These are phyloP conservation scores for Suillus paluster DNA, from an alignment of 768 basidiomycete genomes.

Conservation along the genomic window DNA sequence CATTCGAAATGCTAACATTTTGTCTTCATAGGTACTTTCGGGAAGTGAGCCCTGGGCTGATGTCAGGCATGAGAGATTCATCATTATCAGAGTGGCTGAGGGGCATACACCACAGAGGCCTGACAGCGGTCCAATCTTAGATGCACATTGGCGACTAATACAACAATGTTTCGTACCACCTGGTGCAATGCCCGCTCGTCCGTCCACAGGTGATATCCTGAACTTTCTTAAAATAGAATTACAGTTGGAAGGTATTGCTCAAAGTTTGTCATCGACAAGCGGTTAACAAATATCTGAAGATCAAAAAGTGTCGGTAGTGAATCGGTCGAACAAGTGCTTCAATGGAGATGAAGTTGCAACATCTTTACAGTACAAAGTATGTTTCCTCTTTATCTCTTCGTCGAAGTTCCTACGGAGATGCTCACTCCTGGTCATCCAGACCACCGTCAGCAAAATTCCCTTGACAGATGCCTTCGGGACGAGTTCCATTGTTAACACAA, in stretches of 20 bases:
- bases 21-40: background rate
- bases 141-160: constrained; percentile 1
- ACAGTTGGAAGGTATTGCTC: background rate
- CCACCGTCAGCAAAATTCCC: background rate
- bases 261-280: background rate
- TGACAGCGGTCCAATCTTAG: background rate
- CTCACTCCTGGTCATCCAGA: background rate
- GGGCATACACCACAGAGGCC: background rate
- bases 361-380: background rate
- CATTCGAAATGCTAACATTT: too few relatives aligned
- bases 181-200: background rate
- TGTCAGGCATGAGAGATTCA: background rate
- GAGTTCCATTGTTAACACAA: background rate
- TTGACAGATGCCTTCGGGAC: background rate
- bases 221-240: background rate
- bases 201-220: background rate
- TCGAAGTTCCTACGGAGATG: background rate
- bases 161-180: background rate
- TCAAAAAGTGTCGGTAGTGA: background rate
- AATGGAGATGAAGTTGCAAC: background rate
- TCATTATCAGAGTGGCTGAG: background rate
- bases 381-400: background rate
- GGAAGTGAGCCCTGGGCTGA: constrained; percentile 6
- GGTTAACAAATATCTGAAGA: background rate
- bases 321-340: background rate